phyloP scores from a whole-genome alignment of 768 basidiomycete species.

The Kwoniella pini region DNA sequence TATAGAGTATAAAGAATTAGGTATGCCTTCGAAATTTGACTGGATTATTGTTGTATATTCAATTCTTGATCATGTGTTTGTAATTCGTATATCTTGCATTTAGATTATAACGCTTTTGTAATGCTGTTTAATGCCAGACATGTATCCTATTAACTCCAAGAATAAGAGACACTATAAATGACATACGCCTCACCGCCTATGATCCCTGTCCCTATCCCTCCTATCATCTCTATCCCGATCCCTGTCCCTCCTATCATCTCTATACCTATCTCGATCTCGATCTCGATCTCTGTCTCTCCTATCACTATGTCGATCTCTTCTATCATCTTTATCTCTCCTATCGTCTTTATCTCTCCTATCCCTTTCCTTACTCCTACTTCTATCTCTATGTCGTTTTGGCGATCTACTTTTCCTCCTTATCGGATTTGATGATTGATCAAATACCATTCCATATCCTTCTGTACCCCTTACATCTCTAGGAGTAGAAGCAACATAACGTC shows the following conservation, averaged over 20 bases:
- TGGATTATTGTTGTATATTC: too few species aligned
- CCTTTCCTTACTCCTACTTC: slow-evolving; percentile 28
- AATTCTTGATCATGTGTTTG: too few species aligned
- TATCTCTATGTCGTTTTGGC: slow-evolving; percentile 15
- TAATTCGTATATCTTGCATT: too few species aligned
- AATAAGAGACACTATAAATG: too few species aligned
- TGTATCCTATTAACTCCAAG: too few species aligned
- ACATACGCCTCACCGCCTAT: slow-evolving; percentile 3
- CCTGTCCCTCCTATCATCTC: slow-evolving; percentile 20
- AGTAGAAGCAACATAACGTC: slow-evolving; percentile 9
- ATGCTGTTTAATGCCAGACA: too few species aligned
- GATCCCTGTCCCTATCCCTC: slow-evolving; percentile 8
- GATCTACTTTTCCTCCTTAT: slow-evolving; percentile 2
- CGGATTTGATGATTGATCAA: slow-evolving; percentile 6
- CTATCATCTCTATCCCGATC: slow-evolving; percentile 21
- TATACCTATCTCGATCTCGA: slow-evolving; percentile 32
- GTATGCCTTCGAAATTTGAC: too few species aligned
- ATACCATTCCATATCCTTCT: slow-evolving; percentile 24
- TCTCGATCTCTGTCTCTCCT: slow-evolving; percentile 22
- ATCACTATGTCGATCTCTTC: slow-evolving; percentile 4
- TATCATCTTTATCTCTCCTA: slow-evolving; percentile 16
- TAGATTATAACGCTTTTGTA: too few species aligned
- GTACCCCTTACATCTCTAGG: slow-evolving; percentile 17
- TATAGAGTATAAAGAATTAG: slow-evolving; percentile 49
- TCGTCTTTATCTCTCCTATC: slow-evolving; percentile 26